These are phyloP conservation scores for Leccinum pellstonianum DNA, from an alignment of 768 basidiomycete genomes.

Conservation along the genomic window DNA sequence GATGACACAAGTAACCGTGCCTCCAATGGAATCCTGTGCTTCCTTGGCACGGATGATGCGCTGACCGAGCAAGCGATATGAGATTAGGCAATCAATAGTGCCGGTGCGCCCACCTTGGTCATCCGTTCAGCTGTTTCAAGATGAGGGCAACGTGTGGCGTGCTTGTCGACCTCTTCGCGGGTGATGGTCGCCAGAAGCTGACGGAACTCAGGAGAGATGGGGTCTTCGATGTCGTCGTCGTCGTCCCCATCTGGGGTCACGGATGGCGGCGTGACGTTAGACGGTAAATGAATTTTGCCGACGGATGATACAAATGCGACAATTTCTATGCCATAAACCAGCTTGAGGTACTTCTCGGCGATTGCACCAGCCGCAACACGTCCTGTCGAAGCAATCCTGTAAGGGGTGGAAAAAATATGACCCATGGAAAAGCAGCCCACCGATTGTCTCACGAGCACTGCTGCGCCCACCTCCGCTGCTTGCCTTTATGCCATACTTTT, in stretches of 20 bases:
- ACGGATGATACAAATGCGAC: constrained; percentile 97
- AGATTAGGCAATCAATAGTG: constrained; percentile 36
- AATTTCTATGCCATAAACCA: constrained; percentile 87
- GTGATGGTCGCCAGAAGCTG: constrained; percentile 76
- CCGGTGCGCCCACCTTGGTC: constrained; percentile 60
- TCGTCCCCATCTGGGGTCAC: constrained; percentile 49
- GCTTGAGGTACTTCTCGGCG: constrained; percentile 90
- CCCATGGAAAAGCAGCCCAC: constrained; percentile 38
- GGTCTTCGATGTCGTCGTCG: constrained; percentile 63
- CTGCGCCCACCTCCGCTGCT: constrained; percentile 95
- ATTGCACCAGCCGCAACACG: constrained; percentile 98
- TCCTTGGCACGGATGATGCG: constrained; percentile 94
- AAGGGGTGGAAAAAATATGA: constrained; percentile 1
- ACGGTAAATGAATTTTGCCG: constrained; percentile 84
- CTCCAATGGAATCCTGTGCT: constrained; percentile 90
- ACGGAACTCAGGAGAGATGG: constrained; percentile 80
- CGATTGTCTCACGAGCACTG: constrained; percentile 95
- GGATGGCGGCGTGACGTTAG: constrained; percentile 43
- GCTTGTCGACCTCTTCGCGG: constrained; percentile 84
- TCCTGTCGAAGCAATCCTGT: constrained; percentile 42
- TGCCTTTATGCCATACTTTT: constrained; percentile 97
- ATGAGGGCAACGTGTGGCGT: constrained; percentile 88
- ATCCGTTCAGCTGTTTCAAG: constrained; percentile 84
- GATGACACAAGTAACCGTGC: constrained; percentile 96
- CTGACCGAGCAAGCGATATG: constrained; percentile 39